phyloP scores from a whole-genome alignment of 2,329 filamentous ascomycete species.

The Cadophora malorum region DNA sequence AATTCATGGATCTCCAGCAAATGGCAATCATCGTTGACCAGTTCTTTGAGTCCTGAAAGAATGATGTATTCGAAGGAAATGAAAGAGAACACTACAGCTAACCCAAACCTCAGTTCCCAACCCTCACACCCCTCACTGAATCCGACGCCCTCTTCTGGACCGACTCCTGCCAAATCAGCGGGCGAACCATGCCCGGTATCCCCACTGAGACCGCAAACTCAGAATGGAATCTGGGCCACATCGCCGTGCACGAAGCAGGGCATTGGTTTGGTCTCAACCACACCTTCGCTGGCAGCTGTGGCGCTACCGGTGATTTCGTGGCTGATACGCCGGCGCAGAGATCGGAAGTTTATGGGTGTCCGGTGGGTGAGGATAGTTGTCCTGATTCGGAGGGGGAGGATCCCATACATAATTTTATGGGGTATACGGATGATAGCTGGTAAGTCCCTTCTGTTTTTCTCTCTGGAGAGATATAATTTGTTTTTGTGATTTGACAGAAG shows the following conservation, averaged over 20 bases:
- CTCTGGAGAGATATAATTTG: no score
- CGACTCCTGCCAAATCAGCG: conserved; percentile 17
- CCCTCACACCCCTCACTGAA: not conserved
- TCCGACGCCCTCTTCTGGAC: not conserved
- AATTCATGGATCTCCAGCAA: no score
- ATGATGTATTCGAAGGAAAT: no score
- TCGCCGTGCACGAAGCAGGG: conserved; percentile 18
- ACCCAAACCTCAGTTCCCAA: conserved; percentile 9
- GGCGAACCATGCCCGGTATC: conserved; percentile 15
- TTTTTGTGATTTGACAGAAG: no score
- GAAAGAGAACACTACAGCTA: no score
- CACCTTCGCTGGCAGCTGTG: conserved; percentile 17
- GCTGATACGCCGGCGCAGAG: conserved; percentile 13
- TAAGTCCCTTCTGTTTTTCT: not conserved
- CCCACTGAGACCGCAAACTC: not conserved
- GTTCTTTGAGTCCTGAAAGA: no score
- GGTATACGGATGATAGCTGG: conserved; percentile 19
- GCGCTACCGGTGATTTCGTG: conserved; percentile 10
- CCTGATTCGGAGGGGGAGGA: conserved; percentile 2
- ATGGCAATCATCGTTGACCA: no score
- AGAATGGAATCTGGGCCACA: conserved; percentile 13
- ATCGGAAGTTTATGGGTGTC: conserved; percentile 4
- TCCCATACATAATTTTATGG: conserved; percentile 19
- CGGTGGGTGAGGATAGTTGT: conserved; percentile 3
- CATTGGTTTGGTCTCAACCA: conserved; percentile 24